Conservation (phyloP, 2,329 filamentous ascomycete genomes). For the Sphaerulina populicola region DNA sequence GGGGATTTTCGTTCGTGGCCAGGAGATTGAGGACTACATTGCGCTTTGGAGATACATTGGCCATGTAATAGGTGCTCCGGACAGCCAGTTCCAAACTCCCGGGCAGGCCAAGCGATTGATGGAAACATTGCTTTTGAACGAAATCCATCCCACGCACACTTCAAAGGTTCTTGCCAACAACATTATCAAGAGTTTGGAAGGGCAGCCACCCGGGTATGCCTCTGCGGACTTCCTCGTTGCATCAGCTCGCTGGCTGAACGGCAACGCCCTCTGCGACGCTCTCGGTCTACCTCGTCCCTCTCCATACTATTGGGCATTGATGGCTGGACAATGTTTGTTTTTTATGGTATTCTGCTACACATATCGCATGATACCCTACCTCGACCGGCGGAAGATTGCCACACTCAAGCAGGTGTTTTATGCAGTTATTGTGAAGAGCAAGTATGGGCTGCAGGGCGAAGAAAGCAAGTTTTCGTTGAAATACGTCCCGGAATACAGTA, state of each 20-base stretch:
- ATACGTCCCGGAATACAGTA: constrained; percentile 46
- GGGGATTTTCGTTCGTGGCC: constrained; percentile 55
- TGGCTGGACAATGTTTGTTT: constrained; percentile 58
- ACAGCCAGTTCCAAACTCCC: constrained; percentile 45
- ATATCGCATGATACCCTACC: constrained; percentile 43
- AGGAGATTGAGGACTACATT: constrained; percentile 61
- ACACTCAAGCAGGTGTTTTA: constrained; percentile 49
- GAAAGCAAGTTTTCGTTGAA: constrained; percentile 49
- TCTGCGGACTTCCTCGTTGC: constrained; percentile 60
- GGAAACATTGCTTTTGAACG: constrained; percentile 58
- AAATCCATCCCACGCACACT: constrained; percentile 57
- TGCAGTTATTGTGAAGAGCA: constrained; percentile 54
- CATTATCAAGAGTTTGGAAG: constrained; percentile 60
- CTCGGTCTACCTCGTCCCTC: constrained; percentile 52
- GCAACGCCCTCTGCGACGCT: constrained; percentile 51
- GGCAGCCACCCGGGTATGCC: constrained; percentile 56
- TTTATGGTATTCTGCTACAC: constrained; percentile 51
- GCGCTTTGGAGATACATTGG: constrained; percentile 70
- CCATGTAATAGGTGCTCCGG: constrained; percentile 61
- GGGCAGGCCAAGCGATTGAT: constrained; percentile 53
- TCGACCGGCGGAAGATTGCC: constrained; percentile 48
- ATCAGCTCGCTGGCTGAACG: constrained; percentile 62
- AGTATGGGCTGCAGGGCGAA: constrained; percentile 53
- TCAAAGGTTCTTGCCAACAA: constrained; percentile 63
- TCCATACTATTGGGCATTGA: constrained; percentile 51